Base-by-base conservation (phyloP, 2,329 filamentous ascomycete species). In the Verticillium nubilum region DNA sequence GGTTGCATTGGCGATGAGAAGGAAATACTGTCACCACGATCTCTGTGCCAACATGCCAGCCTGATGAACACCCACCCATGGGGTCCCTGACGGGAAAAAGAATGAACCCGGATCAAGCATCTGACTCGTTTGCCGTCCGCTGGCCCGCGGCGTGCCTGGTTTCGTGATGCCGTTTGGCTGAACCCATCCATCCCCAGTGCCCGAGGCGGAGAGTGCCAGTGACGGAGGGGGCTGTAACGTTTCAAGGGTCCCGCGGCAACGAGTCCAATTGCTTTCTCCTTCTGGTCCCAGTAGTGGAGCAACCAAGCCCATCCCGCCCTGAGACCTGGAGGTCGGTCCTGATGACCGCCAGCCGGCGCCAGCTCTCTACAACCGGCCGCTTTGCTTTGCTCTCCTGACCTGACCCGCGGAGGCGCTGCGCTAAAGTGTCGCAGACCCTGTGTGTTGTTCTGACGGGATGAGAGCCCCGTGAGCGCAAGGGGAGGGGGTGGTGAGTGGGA, bases 401-500 rank as follows among this genome's bases (percentile, higher is more conserved):
- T 19, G 27, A 54, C 9, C 3, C n/a, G 15, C 5, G 52, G n/a
- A 26, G 25, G 15, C 15, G 23, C 29, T 12, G 29, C 52, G 10
- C 27, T 23, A 57, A 52, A 57, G 13, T 57, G 56, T 57, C 56
- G 56, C 56, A 52, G 37, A 50, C 37, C 54, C 27, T 47, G 55
- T 37, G 35, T 12, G 37, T 57, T 42, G 56, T n/a, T 28, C 19
- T 25, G 13, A 10, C n/a, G 12, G 25, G 13, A 26, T 10, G 15
- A 26, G 28, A 27, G 42, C 28, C 56, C 26, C 27, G 56, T 57
- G 56, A 29, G 56, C 56, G 27, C 9, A 19, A 27, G 19, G 27
- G 27, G 27, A 28, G 52, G 27, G n/a, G 52, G 17, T n/a, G 7
- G n/a, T 9, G 37, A 17, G 15, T 42, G 35, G 35, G 12, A n/a